Base-by-base conservation (phyloP, 192 early-diverging fungal species). In the Backusella tuberculispora region DNA sequence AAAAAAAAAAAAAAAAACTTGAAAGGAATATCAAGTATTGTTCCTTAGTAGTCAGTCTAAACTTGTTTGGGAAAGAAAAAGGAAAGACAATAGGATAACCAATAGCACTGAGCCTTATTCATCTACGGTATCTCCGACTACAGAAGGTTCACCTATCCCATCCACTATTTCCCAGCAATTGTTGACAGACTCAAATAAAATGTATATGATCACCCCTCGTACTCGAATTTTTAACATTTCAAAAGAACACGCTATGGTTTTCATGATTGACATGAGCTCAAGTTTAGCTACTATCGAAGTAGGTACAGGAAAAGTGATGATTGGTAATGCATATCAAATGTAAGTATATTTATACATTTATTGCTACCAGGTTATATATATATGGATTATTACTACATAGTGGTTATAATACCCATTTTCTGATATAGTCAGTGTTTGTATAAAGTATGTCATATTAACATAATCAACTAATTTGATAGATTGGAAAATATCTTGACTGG, bases 211-310 rank as follows among this genome's bases (percentile, higher is more conserved):
- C 14, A 91, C 89, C 9, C 91, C 93, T 2, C 80, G 89, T n/a
- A 92, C 93, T 0, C 80, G 85, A 10, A 87, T 95, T 34, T 81
- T 88, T 14, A 81, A 80, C 8, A 68, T 92, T 48, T 84, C 86
- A 42, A 75, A 81, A 24, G 80, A 89, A 75, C 87, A 93, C 69
- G 79, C 88, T 0, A 80, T 92, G 29, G 88, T 90, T 3, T 88
- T 93, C 73, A 79, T 93, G 63, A 80, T 95, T 46, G 93, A 95
- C 76, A 81, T 90, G 26, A 88, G 83, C 12, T 88, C 92, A 0
- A 90, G 88, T 63, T 86, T 95, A 77, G 84, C 89, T 15, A 88
- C 88, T 4, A 84, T 88, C 6, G 86, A 89, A 45, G 75, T 77
- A 13, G 71, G 60, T 9, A 74, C 80, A 13, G 77, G 69, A 37